A percentile compares a stretch with the other conserved stretches of the same genome.
phyloP scores from a whole-genome alignment of 495 filamentous ascomycete genomes.

The Podospora pseudopauciseta region DNA sequence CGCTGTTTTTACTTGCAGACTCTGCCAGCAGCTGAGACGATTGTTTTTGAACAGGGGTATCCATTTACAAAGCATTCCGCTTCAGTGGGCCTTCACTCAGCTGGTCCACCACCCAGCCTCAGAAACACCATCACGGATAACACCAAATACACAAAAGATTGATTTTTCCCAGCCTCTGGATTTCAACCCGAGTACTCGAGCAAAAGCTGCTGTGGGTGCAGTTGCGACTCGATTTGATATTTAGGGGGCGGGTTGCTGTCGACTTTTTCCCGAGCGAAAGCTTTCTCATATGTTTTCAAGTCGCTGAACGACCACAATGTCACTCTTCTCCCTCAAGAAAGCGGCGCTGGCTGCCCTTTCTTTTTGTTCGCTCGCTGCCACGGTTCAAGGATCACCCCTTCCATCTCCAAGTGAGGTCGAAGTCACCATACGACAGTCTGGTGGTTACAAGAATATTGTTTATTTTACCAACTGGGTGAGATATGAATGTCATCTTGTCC shows the following conservation, averaged over 20 bases:
- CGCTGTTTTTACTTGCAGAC: neutral
- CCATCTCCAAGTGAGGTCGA: neutral
- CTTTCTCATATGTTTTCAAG: neutral
- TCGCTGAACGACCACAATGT: slow-evolving; percentile 1
- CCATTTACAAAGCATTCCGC: neutral
- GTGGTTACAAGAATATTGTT: slow-evolving; percentile 41
- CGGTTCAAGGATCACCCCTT: slow-evolving; percentile 8
- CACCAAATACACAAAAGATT: too few relatives aligned
- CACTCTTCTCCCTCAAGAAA: slow-evolving; percentile 16
- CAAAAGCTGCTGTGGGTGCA: neutral
- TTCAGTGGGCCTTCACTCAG: neutral
- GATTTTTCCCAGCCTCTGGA: neutral
- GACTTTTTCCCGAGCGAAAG: neutral
- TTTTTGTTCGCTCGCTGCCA: slow-evolving; percentile 14
- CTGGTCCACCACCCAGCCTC: slow-evolving; percentile 2
- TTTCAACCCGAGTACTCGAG: neutral
- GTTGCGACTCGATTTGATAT: too few relatives aligned
- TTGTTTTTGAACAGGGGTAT: neutral
- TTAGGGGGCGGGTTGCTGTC: too few relatives aligned
- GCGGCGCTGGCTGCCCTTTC: slow-evolving; percentile 23
- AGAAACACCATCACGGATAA: neutral
- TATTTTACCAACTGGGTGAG: slow-evolving; percentile 49
- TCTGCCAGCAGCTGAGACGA: neutral
- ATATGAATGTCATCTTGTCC: neutral
- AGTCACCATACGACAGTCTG: slow-evolving; percentile 11